phyloP scores from a whole-genome alignment of 2,329 filamentous ascomycete species.

The Taxawa tesnikishii region DNA sequence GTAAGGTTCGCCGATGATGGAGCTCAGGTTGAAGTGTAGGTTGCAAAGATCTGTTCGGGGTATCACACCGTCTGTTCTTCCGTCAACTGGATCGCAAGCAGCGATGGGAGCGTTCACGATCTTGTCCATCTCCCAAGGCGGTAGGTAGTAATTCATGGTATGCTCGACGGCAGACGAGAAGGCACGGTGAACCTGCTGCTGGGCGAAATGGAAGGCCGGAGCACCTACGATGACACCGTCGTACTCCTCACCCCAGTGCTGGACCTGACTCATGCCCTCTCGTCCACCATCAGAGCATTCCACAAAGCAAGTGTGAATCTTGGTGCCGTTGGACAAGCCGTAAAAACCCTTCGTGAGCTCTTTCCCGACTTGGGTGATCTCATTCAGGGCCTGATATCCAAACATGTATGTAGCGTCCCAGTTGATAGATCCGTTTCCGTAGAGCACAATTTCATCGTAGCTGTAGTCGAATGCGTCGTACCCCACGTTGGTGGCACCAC shows the following conservation, averaged over 20 bases:
- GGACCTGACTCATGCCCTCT: conserved; percentile 37
- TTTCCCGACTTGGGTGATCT: conserved; percentile 39
- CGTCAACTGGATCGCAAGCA: conserved; percentile 44
- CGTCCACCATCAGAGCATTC: conserved; percentile 43
- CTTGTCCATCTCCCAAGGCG: conserved; percentile 34
- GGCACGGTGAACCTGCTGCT: conserved; percentile 35
- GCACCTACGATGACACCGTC: conserved; percentile 35
- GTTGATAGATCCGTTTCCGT: conserved; percentile 37
- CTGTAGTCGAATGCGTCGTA: conserved; percentile 34
- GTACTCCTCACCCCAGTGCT: conserved; percentile 37
- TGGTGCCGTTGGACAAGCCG: conserved; percentile 11
- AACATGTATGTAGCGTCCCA: conserved; percentile 39
- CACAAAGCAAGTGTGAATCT: conserved; percentile 38
- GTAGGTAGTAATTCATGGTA: conserved; percentile 28
- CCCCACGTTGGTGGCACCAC: conserved; percentile 37
- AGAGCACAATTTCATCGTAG: conserved; percentile 20
- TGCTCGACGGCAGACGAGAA: conserved; percentile 26
- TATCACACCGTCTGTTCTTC: conserved; percentile 42
- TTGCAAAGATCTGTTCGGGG: conserved; percentile 36
- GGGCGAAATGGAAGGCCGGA: conserved; percentile 34
- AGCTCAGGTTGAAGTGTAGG: conserved; percentile 32
- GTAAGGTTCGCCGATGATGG: conserved; percentile 35
- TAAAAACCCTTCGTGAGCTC: conserved; percentile 29
- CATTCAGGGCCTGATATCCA: conserved; percentile 38
- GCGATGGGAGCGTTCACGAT: conserved; percentile 44